Conservation (phyloP, 305 asterid genomes). For the Fraxinus platypoda region DNA sequence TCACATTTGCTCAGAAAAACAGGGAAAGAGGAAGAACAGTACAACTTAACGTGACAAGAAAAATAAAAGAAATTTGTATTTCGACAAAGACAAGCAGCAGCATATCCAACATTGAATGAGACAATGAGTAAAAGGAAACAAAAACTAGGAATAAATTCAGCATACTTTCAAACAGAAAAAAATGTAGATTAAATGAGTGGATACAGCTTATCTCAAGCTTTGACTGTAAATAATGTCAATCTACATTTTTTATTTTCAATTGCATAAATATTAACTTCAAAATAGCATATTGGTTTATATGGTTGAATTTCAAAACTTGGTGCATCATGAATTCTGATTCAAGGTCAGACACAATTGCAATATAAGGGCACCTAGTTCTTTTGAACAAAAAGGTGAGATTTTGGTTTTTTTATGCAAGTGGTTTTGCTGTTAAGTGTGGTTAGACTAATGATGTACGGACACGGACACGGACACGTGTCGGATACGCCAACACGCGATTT, state of each 20-base stretch:
- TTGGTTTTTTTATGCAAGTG: neutral
- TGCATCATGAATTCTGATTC: neutral
- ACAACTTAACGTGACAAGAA: neutral
- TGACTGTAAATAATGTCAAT: neutral
- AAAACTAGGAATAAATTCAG: neutral
- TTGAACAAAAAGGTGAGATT: neutral
- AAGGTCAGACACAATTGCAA: neutral
- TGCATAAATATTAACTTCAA: neutral
- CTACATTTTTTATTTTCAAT: neutral
- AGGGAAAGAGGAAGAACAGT: neutral
- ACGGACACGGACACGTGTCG: too few relatives aligned
- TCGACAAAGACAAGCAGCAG: constrained; percentile 13
- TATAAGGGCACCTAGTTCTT: neutral
- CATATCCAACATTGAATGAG: constrained; percentile 4
- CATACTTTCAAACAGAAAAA: neutral
- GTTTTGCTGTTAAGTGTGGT: neutral
- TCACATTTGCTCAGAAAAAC: constrained; percentile 7
- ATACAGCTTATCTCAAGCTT: constrained; percentile 8
- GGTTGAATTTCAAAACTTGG: neutral
- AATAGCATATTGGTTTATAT: neutral
- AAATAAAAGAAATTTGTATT: neutral
- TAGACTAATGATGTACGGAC: neutral
- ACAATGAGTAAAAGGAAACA: neutral
- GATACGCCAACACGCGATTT: neutral
- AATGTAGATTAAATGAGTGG: neutral